These are phyloP conservation scores for Gentiana straminea DNA, from an alignment of 257 asterid genomes.

Conservation along the genomic window DNA sequence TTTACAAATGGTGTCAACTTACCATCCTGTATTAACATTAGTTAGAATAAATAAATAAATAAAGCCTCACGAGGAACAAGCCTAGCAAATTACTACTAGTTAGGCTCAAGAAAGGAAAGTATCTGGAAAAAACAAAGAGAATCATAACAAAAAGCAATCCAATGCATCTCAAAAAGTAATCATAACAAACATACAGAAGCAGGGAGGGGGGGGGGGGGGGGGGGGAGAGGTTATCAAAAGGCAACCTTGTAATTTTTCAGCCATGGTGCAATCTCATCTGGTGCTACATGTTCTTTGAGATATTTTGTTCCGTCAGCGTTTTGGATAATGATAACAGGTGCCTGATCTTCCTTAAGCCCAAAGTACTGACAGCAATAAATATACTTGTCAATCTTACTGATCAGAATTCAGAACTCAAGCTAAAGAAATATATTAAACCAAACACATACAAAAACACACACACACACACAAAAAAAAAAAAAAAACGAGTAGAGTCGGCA, in stretches of 20 bases:
- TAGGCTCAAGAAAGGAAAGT: too few species aligned
- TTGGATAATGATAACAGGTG: slow-evolving; percentile 51
- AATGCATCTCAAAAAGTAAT: not conserved
- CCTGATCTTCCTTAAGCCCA: slow-evolving; percentile 47
- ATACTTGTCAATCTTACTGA: not conserved
- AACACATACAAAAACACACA: too few species aligned
- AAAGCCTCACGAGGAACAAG: not conserved
- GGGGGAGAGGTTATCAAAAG: not conserved
- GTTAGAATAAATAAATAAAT: not conserved
- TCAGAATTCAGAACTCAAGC: too few species aligned
- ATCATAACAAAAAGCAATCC: not conserved
- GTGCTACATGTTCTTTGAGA: slow-evolving; percentile 38
- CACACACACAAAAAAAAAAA: too few species aligned
- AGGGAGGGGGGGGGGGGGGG: not conserved
- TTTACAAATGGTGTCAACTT: slow-evolving; percentile 37
- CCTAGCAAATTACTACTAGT: not conserved
- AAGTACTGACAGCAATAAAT: slow-evolving; percentile 47
- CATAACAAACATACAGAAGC: not conserved
- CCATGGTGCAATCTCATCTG: slow-evolving; percentile 54
- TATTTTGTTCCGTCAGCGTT: slow-evolving; percentile 37
- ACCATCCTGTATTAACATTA: slow-evolving; percentile 42
- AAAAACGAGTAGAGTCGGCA: too few species aligned
- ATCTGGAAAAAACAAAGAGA: too few species aligned
- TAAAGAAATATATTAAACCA: too few species aligned
- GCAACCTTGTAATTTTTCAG: slow-evolving; percentile 49